Conservation (phyloP, 2,329 filamentous ascomycete genomes). For the Trichoderma sp. region DNA sequence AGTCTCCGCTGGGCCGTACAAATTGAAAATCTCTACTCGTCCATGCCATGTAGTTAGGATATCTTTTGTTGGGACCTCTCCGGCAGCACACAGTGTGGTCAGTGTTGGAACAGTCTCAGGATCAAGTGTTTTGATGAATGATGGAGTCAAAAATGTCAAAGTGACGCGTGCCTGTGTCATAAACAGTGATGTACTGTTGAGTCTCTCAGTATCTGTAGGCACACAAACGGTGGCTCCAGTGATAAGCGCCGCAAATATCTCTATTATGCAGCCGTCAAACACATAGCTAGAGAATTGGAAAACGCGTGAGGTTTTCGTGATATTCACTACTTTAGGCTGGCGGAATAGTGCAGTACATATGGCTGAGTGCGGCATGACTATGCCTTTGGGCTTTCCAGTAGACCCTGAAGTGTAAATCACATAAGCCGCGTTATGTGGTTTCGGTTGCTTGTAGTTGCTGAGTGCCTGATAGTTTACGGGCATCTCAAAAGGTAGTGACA, state of each 20-base stretch:
- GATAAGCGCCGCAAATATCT: not conserved
- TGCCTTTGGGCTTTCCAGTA: slow-evolving; percentile 31
- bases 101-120: not conserved
- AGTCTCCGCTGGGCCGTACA: slow-evolving; percentile 28
- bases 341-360: not conserved
- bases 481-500: not conserved
- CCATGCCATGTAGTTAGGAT: slow-evolving; percentile 23
- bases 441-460: not conserved
- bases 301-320: not conserved
- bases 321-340: not conserved
- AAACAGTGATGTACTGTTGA: slow-evolving; percentile 19
- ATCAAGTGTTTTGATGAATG: slow-evolving; percentile 19
- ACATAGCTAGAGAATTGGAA: slow-evolving; percentile 19
- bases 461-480: not conserved
- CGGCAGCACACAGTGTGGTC: not conserved
- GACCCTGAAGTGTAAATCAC: slow-evolving; percentile 29
- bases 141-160: slow-evolving; percentile 24
- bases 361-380: slow-evolving; percentile 15
- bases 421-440: slow-evolving; percentile 21
- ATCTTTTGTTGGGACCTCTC: not conserved
- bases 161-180: slow-evolving; percentile 17
- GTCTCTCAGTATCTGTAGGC: slow-evolving; percentile 25
- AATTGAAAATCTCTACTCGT: not conserved
- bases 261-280: slow-evolving; percentile 10
- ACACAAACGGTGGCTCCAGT: slow-evolving; percentile 29